A percentile compares a stretch with the other conserved stretches of the same genome.
Conservation (phyloP, 306 rosid genomes). For the Castanea crenata region DNA sequence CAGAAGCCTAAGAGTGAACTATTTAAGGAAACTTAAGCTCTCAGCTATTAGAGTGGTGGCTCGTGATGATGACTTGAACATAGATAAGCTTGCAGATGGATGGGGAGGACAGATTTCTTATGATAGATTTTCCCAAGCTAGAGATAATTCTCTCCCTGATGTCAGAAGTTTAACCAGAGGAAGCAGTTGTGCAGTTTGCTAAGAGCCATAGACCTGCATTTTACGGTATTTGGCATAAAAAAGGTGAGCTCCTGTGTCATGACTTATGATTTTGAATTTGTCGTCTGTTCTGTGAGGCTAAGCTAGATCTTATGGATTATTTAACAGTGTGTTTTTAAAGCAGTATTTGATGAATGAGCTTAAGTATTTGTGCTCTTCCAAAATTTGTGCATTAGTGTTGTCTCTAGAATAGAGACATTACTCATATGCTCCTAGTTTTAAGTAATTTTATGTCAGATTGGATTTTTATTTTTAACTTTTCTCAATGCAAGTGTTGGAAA, state of each 20-base stretch:
- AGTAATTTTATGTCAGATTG: not conserved
- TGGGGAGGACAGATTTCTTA: constrained; percentile 44
- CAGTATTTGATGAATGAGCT: not conserved
- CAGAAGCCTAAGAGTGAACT: constrained; percentile 60
- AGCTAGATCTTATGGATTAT: constrained; percentile 7
- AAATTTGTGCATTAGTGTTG: not conserved
- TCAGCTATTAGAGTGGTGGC: constrained; percentile 43
- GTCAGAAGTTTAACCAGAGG: constrained; percentile 39
- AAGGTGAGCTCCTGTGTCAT: constrained; percentile 51
- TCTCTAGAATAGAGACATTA: not conserved
- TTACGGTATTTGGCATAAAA: constrained; percentile 75
- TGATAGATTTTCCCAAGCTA: constrained; percentile 37
- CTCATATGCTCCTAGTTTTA: not conserved
- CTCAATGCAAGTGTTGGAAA: not conserved
- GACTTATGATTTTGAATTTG: constrained; percentile 14
- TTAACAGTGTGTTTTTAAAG: not conserved
- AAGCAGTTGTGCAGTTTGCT: constrained; percentile 86
- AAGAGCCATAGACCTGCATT: constrained; percentile 89
- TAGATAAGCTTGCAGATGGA: constrained; percentile 54
- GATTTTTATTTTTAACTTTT: not conserved
- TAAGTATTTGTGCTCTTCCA: not conserved
- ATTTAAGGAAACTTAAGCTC: constrained; percentile 78
- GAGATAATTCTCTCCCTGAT: constrained; percentile 34
- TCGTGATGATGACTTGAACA: constrained; percentile 48
- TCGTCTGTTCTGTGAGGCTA: not conserved